Base-by-base conservation (phyloP, 2,329 filamentous ascomycete species). In the Cercospora zeae-maydis region DNA sequence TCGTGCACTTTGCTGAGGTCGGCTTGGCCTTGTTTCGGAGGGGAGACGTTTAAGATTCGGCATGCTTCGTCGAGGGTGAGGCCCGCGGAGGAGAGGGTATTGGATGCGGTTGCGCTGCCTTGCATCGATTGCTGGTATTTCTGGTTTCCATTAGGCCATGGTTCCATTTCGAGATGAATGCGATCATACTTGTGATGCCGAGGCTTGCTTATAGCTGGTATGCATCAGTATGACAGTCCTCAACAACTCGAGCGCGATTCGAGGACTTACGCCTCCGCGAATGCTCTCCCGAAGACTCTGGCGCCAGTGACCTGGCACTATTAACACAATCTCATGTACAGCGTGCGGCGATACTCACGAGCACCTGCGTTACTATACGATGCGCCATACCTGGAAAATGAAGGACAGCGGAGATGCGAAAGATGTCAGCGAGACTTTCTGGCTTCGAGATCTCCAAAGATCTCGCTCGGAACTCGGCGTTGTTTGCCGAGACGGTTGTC, bases 51-150 rank as follows among this genome's bases (percentile, higher is more conserved):
- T 67, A 99, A 85, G 74, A 99, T 97, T 79, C 92, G 91, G 85
- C 92, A 98, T 59, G 95, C 95, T 82, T 99, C 95, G 70, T 96
- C 92, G 73, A 99, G 87, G 8, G 92, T 95, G 78, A 98, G 89
- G 75, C 92, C 91, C 4, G 86, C 85, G 30, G 86, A 82, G 66
- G 83, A 77, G 64, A 85, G 83, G 65, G 84, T 83, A 69, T 84
- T 84, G 54, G 88, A 64, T 11, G 66, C 69, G 31, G 69, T 71
- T 34, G 65, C 60, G 59, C 69, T 69, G 57, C 57, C 57, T 59
- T 59, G 57, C 45, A 59, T 51, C 16, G 66, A 67, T 51, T 69
- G 69, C 62, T 74, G 73, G 67, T 75, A 75, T 70, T 75, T 76
- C 69, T 75, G 70, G 90, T 86, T 66, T 89, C 90, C 36, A 34